Evolutionary conservation across 441 rosid genomes (phyloP).

Genomic region (Omphalea diandra): DNA sequence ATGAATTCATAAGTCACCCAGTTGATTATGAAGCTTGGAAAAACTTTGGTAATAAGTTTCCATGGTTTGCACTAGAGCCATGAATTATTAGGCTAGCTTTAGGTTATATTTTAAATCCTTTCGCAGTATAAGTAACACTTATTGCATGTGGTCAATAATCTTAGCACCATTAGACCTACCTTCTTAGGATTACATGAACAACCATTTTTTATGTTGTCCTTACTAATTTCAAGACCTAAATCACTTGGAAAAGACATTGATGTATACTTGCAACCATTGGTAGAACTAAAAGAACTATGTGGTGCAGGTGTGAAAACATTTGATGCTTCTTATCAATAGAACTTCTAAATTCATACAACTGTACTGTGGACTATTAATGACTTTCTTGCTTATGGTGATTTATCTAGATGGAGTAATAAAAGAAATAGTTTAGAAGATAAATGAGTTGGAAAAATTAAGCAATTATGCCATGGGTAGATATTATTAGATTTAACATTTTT

Average conservation of each 20-base stretch:
- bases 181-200: slow-evolving; percentile 5
- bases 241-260: not conserved
- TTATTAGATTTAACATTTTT: too few relatives aligned
- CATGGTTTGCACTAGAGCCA: not conserved
- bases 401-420: slow-evolving; percentile 11
- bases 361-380: slow-evolving; percentile 9
- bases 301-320: not conserved
- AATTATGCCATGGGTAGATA: too few relatives aligned
- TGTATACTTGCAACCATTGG: too few relatives aligned
- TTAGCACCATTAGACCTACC: not conserved
- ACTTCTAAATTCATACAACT: not conserved
- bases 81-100: slow-evolving; percentile 14
- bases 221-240: not conserved
- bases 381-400: too few relatives aligned
- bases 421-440: too few relatives aligned
- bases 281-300: slow-evolving; percentile 15
- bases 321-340: not conserved
- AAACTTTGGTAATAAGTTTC: not conserved
- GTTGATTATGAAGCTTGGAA: slow-evolving; percentile 5
- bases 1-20: too few relatives aligned
- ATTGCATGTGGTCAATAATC: not conserved
- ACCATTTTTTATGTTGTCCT: not conserved
- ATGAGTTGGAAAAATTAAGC: too few relatives aligned
- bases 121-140: not conserved
- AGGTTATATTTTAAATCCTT: not conserved